These are phyloP conservation scores for Elongisporangium prolatum DNA, from an alignment of 352 stramenopile species.

Conservation along the genomic window DNA sequence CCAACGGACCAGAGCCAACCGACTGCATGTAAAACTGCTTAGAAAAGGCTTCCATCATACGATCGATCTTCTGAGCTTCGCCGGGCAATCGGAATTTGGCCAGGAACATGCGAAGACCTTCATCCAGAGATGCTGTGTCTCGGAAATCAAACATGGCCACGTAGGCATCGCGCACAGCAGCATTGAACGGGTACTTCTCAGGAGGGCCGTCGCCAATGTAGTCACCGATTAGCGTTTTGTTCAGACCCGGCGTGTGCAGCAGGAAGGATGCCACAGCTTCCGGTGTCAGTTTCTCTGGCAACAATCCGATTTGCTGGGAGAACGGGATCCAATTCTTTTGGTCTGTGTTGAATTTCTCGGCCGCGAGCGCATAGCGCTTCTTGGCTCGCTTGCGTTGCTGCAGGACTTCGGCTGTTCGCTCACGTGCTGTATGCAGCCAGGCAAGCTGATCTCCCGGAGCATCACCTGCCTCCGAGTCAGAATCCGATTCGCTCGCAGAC, in stretches of 20 bases:
- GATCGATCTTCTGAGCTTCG: constrained; percentile 98
- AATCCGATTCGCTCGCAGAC: constrained; percentile 73
- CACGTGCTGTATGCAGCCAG: constrained; percentile 79
- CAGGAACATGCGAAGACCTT: constrained; percentile 92
- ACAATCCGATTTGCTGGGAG: constrained; percentile 80
- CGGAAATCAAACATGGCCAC: constrained; percentile 95
- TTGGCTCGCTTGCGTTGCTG: constrained; percentile 91
- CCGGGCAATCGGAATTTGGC: constrained; percentile 94
- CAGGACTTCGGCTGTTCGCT: constrained; percentile 84
- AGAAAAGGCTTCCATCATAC: constrained; percentile 96
- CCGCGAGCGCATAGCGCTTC: constrained; percentile 85
- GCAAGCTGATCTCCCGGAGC: constrained; percentile 50
- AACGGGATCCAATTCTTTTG: constrained; percentile 91
- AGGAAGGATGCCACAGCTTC: constrained; percentile 91
- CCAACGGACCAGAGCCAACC: constrained; percentile 44
- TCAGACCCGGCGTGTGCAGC: constrained; percentile 87
- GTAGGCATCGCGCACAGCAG: constrained; percentile 77
- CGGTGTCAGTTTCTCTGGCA: constrained; percentile 81
- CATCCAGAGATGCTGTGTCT: constrained; percentile 80
- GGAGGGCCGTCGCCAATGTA: constrained; percentile 95
- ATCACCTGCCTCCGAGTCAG: constrained; percentile 56
- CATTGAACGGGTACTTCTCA: constrained; percentile 97
- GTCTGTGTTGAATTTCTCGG: constrained; percentile 94
- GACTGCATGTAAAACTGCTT: constrained; percentile 88
- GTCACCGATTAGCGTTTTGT: constrained; percentile 94